Evolutionary conservation across 148 eudicot genomes (phyloP).

Genomic region (Selenicereus undatus): DNA sequence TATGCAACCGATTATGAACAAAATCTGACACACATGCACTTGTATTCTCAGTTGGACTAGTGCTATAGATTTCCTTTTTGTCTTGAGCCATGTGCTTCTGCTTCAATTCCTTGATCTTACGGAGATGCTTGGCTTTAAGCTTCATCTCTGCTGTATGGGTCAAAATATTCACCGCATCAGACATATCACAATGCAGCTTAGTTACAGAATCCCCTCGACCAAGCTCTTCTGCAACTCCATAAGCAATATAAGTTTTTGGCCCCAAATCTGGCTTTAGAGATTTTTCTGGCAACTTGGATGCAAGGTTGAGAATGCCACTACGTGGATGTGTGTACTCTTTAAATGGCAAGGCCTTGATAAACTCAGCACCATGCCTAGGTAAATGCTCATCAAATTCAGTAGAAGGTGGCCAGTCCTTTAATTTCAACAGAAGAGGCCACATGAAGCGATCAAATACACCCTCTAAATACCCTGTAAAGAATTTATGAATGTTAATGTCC

Average conservation of each 20-base stretch:
- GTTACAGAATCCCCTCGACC: slow-evolving; percentile 80
- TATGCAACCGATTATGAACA: slow-evolving; percentile 14
- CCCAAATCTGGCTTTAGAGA: slow-evolving; percentile 66
- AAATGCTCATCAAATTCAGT: slow-evolving; percentile 46
- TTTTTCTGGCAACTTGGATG: slow-evolving; percentile 39
- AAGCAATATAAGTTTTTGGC: slow-evolving; percentile 72
- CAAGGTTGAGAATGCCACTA: slow-evolving; percentile 52
- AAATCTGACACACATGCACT: slow-evolving; percentile 6
- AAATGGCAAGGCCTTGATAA: slow-evolving; percentile 56
- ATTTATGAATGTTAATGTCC: slow-evolving; percentile 45
- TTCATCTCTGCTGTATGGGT: slow-evolving; percentile 47
- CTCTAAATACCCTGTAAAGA: slow-evolving; percentile 50
- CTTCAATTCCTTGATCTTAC: slow-evolving; percentile 33
- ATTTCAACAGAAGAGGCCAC: slow-evolving; percentile 59
- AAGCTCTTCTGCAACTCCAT: slow-evolving; percentile 61
- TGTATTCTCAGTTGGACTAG: slow-evolving; percentile 9
- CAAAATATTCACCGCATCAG: slow-evolving; percentile 70
- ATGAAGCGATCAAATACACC: slow-evolving; percentile 30
- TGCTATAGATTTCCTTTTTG: slow-evolving; percentile 37
- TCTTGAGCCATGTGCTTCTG: slow-evolving; percentile 52
- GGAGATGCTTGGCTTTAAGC: slow-evolving; percentile 20
- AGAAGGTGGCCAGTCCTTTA: slow-evolving; percentile 75
- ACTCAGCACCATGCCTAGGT: slow-evolving; percentile 70
- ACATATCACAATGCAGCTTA: slow-evolving; percentile 67
- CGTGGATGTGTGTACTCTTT: slow-evolving; percentile 68